phyloP scores from a whole-genome alignment of 371 early-diverging fungal species.

The Mortierella polycephala region DNA sequence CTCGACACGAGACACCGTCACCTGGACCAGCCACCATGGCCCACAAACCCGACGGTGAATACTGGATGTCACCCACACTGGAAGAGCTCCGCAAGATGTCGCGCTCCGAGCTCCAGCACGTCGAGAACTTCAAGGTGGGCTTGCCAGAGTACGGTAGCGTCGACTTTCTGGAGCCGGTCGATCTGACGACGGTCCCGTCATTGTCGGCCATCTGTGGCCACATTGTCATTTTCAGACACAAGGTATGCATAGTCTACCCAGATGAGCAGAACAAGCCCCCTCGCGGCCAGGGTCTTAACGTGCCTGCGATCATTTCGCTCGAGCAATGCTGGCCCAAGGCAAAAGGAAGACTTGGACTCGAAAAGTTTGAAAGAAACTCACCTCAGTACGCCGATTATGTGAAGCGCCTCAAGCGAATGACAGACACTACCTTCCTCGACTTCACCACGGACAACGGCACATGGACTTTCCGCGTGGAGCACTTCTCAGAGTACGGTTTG shows the following conservation, averaged over 20 bases:
- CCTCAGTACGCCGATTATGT: constrained; percentile 74
- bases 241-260: constrained; percentile 85
- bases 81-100: constrained; percentile 66
- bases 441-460: constrained; percentile 78
- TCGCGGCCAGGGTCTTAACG: constrained; percentile 89
- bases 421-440: constrained; percentile 81
- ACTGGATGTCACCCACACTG: constrained; percentile 74
- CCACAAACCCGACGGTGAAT: constrained; percentile 55
- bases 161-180: constrained; percentile 81
- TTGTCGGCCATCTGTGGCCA: constrained; percentile 83
- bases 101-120: constrained; percentile 74
- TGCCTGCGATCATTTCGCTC: constrained; percentile 83
- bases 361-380: constrained; percentile 76
- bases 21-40: background rate
- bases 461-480: constrained; percentile 91
- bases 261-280: constrained; percentile 81
- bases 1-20: constrained; percentile 13
- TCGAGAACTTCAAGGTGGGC: constrained; percentile 81
- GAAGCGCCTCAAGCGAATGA: constrained; percentile 70
- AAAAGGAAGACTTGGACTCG: constrained; percentile 75
- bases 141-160: constrained; percentile 80
- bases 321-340: constrained; percentile 86
- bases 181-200: constrained; percentile 72
- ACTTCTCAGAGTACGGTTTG: constrained; percentile 86
- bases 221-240: constrained; percentile 77